phyloP scores from a whole-genome alignment of 2,329 filamentous ascomycete species.

The Xylaria arbuscula region DNA sequence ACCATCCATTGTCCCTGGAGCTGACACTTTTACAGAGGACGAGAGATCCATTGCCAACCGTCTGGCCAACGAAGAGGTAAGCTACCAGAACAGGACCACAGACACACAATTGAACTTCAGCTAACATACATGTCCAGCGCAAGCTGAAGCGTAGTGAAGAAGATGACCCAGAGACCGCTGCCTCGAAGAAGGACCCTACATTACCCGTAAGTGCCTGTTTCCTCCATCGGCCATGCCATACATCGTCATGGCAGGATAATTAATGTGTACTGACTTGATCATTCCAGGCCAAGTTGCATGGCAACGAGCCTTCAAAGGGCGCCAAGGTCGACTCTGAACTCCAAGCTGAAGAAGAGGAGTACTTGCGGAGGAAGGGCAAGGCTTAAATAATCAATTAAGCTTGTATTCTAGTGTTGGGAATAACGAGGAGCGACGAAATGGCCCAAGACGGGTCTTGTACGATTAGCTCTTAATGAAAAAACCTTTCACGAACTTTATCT shows the following conservation, averaged over 20 bases:
- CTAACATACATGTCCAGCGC: conserved; percentile 31
- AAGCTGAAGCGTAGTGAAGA: conserved; percentile 55
- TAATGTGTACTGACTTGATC: background rate
- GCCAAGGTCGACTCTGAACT: conserved; percentile 78
- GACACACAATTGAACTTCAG: background rate
- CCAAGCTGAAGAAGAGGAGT: conserved; percentile 73
- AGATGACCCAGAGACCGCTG: conserved; percentile 56
- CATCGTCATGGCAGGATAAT: background rate
- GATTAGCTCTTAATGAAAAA: conserved; percentile 11
- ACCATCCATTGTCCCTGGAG: no score
- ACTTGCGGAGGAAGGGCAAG: conserved; percentile 70
- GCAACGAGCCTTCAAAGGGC: conserved; percentile 78
- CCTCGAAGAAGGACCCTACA: conserved; percentile 70
- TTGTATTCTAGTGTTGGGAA: background rate
- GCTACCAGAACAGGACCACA: conserved; percentile 22
- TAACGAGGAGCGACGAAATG: background rate
- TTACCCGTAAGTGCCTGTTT: conserved; percentile 58
- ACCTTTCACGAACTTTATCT: background rate
- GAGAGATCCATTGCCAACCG: conserved; percentile 78
- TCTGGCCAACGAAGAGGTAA: conserved; percentile 70
- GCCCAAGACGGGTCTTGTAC: background rate
- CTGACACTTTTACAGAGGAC: conserved; percentile 64
- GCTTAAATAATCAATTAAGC: conserved; percentile 44
- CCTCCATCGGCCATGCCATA: background rate
- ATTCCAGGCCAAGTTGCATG: conserved; percentile 69